Conservation (phyloP, 1,284 basidiomycete species). For the Neolentinus lepideus region DNA sequence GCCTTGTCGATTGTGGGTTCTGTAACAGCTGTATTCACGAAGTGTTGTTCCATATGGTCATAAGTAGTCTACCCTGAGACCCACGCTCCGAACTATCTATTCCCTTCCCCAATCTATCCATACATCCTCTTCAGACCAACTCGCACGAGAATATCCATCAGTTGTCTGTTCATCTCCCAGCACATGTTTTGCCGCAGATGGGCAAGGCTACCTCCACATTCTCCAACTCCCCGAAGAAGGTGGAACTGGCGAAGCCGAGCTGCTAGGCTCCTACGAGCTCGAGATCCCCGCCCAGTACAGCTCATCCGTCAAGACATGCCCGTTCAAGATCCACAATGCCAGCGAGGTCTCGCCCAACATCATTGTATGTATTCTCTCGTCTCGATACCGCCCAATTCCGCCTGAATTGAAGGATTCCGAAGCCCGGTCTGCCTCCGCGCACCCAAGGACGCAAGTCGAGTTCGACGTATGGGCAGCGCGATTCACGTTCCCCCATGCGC, state of each 20-base stretch:
- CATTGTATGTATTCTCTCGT: constrained; percentile 47
- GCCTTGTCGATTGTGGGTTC: constrained; percentile 3
- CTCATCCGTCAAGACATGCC: constrained; percentile 23
- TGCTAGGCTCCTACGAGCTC: constrained; percentile 51
- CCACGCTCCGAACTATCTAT: constrained; percentile 51
- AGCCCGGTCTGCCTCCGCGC: constrained; percentile 9
- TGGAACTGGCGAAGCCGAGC: constrained; percentile 22
- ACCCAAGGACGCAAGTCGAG: constrained; percentile 18
- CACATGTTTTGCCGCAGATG: constrained; percentile 63
- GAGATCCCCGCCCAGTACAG: constrained; percentile 17
- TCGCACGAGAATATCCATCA: constrained; percentile 73
- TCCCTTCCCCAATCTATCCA: constrained; percentile 50
- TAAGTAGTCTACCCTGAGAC: constrained; percentile 43
- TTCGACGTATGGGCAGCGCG: constrained; percentile 62
- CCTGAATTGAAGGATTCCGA: not conserved
- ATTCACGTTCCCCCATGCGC: constrained; percentile 35
- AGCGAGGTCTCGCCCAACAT: constrained; percentile 28
- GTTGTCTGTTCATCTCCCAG: constrained; percentile 46
- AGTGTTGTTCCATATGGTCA: constrained; percentile 11
- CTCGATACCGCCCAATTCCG: constrained; percentile 27
- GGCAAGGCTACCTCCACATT: constrained; percentile 63
- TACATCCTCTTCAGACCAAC: constrained; percentile 24
- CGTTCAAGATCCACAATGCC: constrained; percentile 55
- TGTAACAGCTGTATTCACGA: constrained; percentile 10
- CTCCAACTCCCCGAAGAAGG: constrained; percentile 31